Conservation (phyloP, 495 filamentous ascomycete species). For the Trichocladium antarcticum region DNA sequence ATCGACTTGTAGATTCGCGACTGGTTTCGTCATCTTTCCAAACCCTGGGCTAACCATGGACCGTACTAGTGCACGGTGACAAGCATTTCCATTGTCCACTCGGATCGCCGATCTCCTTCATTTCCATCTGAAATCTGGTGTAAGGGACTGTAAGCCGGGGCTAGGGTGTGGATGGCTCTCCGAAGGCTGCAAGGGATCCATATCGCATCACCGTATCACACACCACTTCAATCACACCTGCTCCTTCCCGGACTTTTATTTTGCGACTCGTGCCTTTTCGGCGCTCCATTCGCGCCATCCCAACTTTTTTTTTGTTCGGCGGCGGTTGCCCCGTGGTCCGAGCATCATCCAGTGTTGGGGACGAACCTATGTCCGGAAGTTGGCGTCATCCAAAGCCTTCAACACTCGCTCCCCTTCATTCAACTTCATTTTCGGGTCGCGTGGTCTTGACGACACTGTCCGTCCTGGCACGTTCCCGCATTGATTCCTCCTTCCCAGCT, state of each 20-base stretch:
- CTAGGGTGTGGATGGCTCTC: slow-evolving; percentile 2
- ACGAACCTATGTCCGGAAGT: not conserved
- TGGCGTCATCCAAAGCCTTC: not conserved
- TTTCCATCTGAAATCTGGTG: slow-evolving; percentile 1
- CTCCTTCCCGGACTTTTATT: too few species aligned
- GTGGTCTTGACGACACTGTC: slow-evolving; percentile 21
- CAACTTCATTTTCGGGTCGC: slow-evolving; percentile 2
- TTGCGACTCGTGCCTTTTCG: not conserved
- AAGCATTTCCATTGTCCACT: too few species aligned
- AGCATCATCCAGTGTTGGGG: too few species aligned
- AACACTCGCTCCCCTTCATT: too few species aligned
- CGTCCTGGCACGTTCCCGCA: not conserved
- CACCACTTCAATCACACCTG: not conserved
- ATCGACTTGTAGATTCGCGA: not conserved
- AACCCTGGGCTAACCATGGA: not conserved
- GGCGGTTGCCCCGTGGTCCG: not conserved
- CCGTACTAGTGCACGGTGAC: too few species aligned
- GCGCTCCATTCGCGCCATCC: not conserved
- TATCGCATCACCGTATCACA: not conserved
- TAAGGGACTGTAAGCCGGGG: too few species aligned
- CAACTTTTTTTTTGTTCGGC: not conserved
- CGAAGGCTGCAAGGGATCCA: not conserved
- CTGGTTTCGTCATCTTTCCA: not conserved
- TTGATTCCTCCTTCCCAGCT: not conserved
- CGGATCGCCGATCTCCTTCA: not conserved